A percentile compares a stretch with the other conserved stretches of the same genome.
These are phyloP conservation scores for Apiotrichum brassicae DNA, from an alignment of 1,284 basidiomycete species.

Conservation along the genomic window DNA sequence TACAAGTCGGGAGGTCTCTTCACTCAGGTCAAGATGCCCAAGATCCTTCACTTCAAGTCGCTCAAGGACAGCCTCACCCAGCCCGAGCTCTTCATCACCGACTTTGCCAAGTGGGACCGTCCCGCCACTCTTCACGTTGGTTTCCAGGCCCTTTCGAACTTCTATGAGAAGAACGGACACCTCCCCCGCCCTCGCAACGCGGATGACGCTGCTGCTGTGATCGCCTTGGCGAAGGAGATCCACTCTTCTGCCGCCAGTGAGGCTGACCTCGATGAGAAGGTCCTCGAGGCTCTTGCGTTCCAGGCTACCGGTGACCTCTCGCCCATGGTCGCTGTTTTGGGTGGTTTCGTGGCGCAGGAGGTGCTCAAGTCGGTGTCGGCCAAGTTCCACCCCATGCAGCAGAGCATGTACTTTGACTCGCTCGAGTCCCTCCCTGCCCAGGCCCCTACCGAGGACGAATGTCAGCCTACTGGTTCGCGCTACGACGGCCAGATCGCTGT, in stretches of 20 bases:
- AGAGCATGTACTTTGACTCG: slow-evolving; percentile 96
- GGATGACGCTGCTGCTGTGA: slow-evolving; percentile 68
- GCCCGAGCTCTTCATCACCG: slow-evolving; percentile 90
- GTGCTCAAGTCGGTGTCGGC: slow-evolving; percentile 95
- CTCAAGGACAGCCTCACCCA: slow-evolving; percentile 74
- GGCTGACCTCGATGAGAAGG: slow-evolving; percentile 64
- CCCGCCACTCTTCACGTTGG: slow-evolving; percentile 85
- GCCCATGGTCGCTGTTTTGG: slow-evolving; percentile 88
- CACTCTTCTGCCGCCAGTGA: slow-evolving; percentile 53
- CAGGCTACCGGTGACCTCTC: slow-evolving; percentile 91
- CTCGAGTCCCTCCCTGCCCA: slow-evolving; percentile 80
- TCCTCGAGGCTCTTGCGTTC: slow-evolving; percentile 78
- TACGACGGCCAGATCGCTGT: slow-evolving; percentile 97
- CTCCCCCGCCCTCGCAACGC: slow-evolving; percentile 78
- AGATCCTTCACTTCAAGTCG: slow-evolving; percentile 90
- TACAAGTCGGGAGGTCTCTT: slow-evolving; percentile 92
- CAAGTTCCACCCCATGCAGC: slow-evolving; percentile 96
- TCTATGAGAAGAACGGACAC: slow-evolving; percentile 61
- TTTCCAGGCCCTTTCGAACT: slow-evolving; percentile 89
- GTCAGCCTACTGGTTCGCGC: slow-evolving; percentile 71
- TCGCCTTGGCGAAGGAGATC: slow-evolving; percentile 72
- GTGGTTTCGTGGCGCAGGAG: slow-evolving; percentile 97
- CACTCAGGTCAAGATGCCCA: slow-evolving; percentile 99
- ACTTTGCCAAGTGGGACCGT: slow-evolving; percentile 96
- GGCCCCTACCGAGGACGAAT: slow-evolving; percentile 77